Percentiles rank a stretch among this genome's conserved stretches.
phyloP scores from a whole-genome alignment of 441 rosid genomes.

The Jatropha multifida region DNA sequence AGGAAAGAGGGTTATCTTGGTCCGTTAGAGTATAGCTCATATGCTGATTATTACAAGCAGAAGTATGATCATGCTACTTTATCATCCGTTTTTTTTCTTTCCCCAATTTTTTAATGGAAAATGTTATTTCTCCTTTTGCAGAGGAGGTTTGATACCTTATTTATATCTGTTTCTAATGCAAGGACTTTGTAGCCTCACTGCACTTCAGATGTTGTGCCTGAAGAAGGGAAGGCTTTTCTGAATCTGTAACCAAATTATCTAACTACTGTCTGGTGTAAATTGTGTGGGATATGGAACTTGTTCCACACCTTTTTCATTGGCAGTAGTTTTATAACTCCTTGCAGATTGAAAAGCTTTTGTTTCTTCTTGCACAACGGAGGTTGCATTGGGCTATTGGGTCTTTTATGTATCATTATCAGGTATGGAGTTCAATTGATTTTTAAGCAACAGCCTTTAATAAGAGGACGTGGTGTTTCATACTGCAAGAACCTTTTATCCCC shows the following conservation, averaged over 20 bases:
- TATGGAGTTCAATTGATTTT: conserved; percentile 87
- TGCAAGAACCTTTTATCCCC: conserved; percentile 98
- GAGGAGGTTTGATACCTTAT: conserved; percentile 9
- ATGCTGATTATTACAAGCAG: conserved; percentile 94
- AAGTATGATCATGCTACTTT: conserved; percentile 52
- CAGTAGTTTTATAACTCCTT: conserved; percentile 34
- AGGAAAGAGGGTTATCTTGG: conserved; percentile 99
- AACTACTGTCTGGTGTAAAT: conserved; percentile 26
- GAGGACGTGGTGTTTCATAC: conserved; percentile 98
- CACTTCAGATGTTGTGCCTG: conserved; percentile 55
- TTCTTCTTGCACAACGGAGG: conserved; percentile 50
- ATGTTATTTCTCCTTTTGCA: not conserved
- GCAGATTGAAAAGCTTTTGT: conserved; percentile 43
- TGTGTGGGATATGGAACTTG: conserved; percentile 9
- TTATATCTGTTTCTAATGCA: conserved; percentile 23
- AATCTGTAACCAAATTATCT: conserved; percentile 30
- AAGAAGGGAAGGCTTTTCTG: conserved; percentile 44
- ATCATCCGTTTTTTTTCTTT: conserved; percentile 4
- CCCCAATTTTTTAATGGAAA: not conserved
- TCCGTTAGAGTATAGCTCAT: conserved; percentile 95
- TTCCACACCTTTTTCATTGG: conserved; percentile 6
- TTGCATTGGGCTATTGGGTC: conserved; percentile 52
- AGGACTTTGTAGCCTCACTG: conserved; percentile 44
- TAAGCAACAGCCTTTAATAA: conserved; percentile 82
- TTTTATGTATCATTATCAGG: conserved; percentile 45